Evolutionary conservation across 2,329 filamentous ascomycete species (phyloP).

Genomic region (Alternaria brassicae): DNA sequence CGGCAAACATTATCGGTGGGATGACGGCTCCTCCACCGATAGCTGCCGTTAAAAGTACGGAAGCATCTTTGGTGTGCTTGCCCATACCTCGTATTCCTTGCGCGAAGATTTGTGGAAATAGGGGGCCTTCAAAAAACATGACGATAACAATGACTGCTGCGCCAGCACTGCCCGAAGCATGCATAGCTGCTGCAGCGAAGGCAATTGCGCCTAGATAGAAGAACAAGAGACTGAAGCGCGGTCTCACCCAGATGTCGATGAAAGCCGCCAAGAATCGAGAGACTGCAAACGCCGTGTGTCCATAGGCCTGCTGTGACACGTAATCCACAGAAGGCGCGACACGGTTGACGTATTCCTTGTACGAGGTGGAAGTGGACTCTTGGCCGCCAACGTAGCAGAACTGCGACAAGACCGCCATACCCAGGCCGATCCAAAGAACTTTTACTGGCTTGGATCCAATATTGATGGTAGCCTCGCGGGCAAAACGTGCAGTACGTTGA

Average conservation of each 20-base stretch:
- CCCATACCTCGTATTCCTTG: conserved; percentile 66
- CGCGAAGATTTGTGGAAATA: conserved; percentile 66
- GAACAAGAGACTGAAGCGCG: conserved; percentile 63
- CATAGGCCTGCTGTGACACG: conserved; percentile 59
- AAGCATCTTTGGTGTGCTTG: conserved; percentile 64
- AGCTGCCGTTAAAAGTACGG: conserved; percentile 61
- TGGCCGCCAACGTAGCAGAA: conserved; percentile 69
- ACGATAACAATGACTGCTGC: conserved; percentile 60
- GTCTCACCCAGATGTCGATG: conserved; percentile 62
- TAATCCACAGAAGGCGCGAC: conserved; percentile 50
- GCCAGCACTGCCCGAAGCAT: conserved; percentile 48
- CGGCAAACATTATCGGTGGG: conserved; percentile 62
- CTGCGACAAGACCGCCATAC: conserved; percentile 61
- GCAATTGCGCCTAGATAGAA: conserved; percentile 62
- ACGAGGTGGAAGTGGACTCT: conserved; percentile 61
- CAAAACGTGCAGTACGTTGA: conserved; percentile 50
- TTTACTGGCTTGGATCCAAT: conserved; percentile 52
- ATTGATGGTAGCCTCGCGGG: conserved; percentile 52
- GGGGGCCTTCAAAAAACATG: conserved; percentile 67
- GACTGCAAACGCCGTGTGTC: conserved; percentile 64
- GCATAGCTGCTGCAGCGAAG: conserved; percentile 61
- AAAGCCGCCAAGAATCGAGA: conserved; percentile 65
- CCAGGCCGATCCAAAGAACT: conserved; percentile 64
- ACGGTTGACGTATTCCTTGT: conserved; percentile 53
- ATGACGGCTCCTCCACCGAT: conserved; percentile 64